Base-by-base conservation (phyloP, 2,329 filamentous ascomycete species). In the Penicillium brasilianum region DNA sequence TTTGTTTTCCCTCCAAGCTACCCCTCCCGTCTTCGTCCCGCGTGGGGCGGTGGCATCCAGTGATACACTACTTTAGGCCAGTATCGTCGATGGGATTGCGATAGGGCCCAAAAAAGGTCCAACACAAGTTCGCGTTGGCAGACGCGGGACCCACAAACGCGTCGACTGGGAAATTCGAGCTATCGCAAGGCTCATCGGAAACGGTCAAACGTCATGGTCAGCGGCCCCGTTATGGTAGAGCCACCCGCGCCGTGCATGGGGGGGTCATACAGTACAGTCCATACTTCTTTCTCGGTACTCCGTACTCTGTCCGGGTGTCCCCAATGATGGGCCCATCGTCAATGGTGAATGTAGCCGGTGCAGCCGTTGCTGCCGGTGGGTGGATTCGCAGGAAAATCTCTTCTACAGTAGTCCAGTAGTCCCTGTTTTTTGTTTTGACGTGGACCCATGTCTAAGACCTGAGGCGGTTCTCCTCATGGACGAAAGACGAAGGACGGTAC, bases 121-220 rank as follows among this genome's bases (percentile, higher is more conserved):
- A 48, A 58, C 25, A 49, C 48, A 64, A 58, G 55, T 63, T 64
- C 62, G 59, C 53, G 63, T 64, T 63, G 64, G 57, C 54, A 56
- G 55, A 51, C 25, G 50, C n/a, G 59, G 53, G 61, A 57, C 67
- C 67, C 66, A 69, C 67, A 66, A 64, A 67, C 60, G 65, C 57
- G 52, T 48, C 44, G 22, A 14, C 56, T 32, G 52, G 18, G 52
- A 59, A 48, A 50, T 50, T 52, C 32, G 57, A 66, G 64, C 64
- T 65, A 61, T 65, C 34, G 55, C 32, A 28, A 63, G 20, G 30
- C 39, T 14, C 28, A 32, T 16, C 48, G 18, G 30, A 34, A 63
- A 61, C 52, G 60, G 60, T 55, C 50, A 57, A 62, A 62, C 53
- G 58, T 58, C 62, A 61, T 52, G 34, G 58, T 28, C 50, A 48